These are phyloP conservation scores for Combretum micranthum DNA, from an alignment of 345 rosid species.

Conservation along the genomic window DNA sequence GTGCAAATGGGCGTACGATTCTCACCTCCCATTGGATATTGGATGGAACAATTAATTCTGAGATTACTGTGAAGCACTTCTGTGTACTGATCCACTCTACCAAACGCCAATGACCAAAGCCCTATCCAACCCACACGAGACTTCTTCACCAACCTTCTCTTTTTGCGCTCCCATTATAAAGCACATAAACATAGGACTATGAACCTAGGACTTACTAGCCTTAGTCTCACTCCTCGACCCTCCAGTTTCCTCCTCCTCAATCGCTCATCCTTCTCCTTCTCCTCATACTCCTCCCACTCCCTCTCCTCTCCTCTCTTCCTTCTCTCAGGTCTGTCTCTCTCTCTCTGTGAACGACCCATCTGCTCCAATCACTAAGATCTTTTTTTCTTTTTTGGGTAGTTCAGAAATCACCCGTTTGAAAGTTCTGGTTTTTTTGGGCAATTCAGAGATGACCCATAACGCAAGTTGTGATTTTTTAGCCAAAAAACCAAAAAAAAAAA, in stretches of 20 bases:
- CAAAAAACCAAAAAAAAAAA: too few relatives aligned
- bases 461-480: background rate
- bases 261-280: conserved; percentile 2
- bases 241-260: background rate
- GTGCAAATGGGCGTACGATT: too few relatives aligned
- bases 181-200: too few relatives aligned
- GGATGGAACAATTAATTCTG: too few relatives aligned
- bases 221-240: conserved; percentile 1
- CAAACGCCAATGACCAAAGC: too few relatives aligned
- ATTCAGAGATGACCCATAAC: too few relatives aligned
- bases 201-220: background rate
- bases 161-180: too few relatives aligned
- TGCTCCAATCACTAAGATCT: background rate
- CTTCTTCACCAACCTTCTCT: too few relatives aligned
- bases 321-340: conserved; percentile 18
- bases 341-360: background rate
- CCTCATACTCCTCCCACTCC: background rate
- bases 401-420: background rate
- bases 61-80: too few relatives aligned
- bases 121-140: too few relatives aligned
- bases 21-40: too few relatives aligned
- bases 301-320: conserved; percentile 2
- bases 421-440: background rate
- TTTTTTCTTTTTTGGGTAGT: background rate
- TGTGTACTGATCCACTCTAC: too few relatives aligned